Evolutionary conservation across 2,329 filamentous ascomycete genomes (phyloP).

Genomic region (Cladosporium sp.): DNA sequence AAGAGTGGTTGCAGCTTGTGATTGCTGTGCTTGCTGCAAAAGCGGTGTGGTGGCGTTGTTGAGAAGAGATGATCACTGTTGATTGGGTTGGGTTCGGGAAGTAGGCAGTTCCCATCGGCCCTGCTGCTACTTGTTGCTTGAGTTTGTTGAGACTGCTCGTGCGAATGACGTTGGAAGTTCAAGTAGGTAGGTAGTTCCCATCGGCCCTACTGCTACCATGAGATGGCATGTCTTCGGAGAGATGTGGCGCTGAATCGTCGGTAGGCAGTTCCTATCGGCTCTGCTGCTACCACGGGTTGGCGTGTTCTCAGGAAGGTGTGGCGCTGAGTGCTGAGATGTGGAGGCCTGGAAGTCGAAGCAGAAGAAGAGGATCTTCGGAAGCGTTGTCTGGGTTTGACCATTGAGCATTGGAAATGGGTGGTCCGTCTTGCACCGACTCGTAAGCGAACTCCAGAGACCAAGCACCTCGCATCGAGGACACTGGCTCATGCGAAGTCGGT

Average conservation of each 20-base stretch:
- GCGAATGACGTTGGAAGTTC: neutral
- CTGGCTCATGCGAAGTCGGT: slow-evolving; percentile 5
- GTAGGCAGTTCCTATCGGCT: neutral
- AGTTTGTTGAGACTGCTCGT: neutral
- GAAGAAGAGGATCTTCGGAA: too few relatives aligned
- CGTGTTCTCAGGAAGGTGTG: too few relatives aligned
- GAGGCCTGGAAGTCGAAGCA: neutral
- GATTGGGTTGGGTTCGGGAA: neutral
- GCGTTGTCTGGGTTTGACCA: neutral
- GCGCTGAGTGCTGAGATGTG: neutral
- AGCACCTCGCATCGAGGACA: slow-evolving; percentile 8
- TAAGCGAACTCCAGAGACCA: slow-evolving; percentile 7
- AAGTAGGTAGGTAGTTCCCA: slow-evolving; percentile 7
- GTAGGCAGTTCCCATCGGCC: slow-evolving; percentile 10
- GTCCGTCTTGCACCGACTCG: slow-evolving; percentile 4
- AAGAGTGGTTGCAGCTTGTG: neutral
- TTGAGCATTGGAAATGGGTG: neutral
- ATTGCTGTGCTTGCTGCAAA: neutral
- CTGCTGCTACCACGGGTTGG: neutral
- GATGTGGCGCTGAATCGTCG: neutral
- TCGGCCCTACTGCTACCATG: slow-evolving; percentile 5
- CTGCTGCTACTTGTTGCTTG: slow-evolving; percentile 9
- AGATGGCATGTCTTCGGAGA: neutral
- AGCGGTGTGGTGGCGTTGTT: neutral
- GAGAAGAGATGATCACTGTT: neutral